A percentile compares a stretch with the other conserved stretches of the same genome.
These are phyloP conservation scores for Elsinoe perseae DNA, from an alignment of 2,329 filamentous ascomycete species.

Conservation along the genomic window DNA sequence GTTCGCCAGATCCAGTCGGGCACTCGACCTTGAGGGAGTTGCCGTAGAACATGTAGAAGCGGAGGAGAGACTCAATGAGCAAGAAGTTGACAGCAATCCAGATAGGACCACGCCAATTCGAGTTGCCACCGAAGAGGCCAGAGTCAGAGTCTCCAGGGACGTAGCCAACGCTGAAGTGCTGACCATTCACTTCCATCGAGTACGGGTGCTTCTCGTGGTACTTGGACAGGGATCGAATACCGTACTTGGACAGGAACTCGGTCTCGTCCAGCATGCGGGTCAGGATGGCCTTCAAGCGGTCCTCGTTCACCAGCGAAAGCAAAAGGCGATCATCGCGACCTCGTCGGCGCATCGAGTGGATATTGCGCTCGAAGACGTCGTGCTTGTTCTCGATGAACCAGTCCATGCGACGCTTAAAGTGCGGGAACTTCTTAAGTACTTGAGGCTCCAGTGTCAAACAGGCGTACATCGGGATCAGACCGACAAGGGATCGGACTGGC, in stretches of 20 bases:
- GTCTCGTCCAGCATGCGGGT: constrained; percentile 88
- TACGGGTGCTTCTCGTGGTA: constrained; percentile 84
- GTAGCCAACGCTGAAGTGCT: constrained; percentile 80
- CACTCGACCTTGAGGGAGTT: constrained; percentile 84
- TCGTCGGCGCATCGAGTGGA: constrained; percentile 83
- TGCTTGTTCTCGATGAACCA: constrained; percentile 89
- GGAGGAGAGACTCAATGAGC: constrained; percentile 84
- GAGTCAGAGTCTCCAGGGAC: constrained; percentile 95
- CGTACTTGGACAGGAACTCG: constrained; percentile 84
- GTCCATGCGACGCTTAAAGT: constrained; percentile 84
- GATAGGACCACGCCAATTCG: constrained; percentile 91
- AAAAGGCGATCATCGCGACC: constrained; percentile 85
- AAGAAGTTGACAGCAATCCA: constrained; percentile 97
- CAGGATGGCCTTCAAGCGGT: constrained; percentile 82
- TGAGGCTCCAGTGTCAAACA: constrained; percentile 89
- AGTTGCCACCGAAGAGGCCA: constrained; percentile 91
- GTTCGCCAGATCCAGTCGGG: constrained; percentile 84
- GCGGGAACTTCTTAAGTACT: constrained; percentile 81
- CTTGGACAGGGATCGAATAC: constrained; percentile 86
- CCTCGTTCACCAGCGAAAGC: constrained; percentile 83
- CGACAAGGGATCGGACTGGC: constrained; percentile 83
- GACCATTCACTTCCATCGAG: constrained; percentile 91
- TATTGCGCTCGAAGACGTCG: constrained; percentile 85
- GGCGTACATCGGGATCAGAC: constrained; percentile 86
- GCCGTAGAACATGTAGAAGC: constrained; percentile 95